Evolutionary conservation across 768 basidiomycete species (phyloP).

Genomic region (Tricholoma hemisulphureum): DNA sequence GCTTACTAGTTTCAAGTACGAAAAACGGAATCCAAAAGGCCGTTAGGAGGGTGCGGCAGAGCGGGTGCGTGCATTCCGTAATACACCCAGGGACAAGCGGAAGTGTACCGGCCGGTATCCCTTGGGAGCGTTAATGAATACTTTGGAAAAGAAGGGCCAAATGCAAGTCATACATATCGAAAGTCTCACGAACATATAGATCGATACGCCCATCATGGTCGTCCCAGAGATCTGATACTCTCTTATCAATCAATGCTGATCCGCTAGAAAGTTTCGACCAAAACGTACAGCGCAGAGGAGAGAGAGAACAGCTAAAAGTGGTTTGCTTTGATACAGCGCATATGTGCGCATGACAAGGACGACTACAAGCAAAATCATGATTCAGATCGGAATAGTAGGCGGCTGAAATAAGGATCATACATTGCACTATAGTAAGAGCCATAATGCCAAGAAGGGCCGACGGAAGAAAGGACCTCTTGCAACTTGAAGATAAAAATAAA

Average conservation of each 20-base stretch:
- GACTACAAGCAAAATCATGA: slow-evolving; percentile 6
- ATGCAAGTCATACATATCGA: neutral
- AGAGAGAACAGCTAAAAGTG: slow-evolving; percentile 13
- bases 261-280: neutral
- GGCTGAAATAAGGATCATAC: neutral
- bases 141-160: neutral
- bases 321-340: slow-evolving; percentile 23
- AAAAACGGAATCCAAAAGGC: neutral
- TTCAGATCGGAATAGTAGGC: neutral
- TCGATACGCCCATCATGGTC: neutral
- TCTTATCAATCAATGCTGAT: neutral
- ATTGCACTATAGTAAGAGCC: neutral
- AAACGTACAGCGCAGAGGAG: slow-evolving; percentile 18
- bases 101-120: neutral
- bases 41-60: neutral
- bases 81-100: slow-evolving; percentile 6
- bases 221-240: neutral
- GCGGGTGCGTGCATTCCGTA: neutral
- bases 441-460: neutral
- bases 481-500: neutral
- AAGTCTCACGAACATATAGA: neutral
- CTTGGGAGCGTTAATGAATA: neutral
- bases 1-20: neutral
- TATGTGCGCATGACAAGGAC: slow-evolving; percentile 27
- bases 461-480: neutral